Evolutionary conservation across 306 rosid genomes (phyloP).

Genomic region (Quercus engelmannii): DNA sequence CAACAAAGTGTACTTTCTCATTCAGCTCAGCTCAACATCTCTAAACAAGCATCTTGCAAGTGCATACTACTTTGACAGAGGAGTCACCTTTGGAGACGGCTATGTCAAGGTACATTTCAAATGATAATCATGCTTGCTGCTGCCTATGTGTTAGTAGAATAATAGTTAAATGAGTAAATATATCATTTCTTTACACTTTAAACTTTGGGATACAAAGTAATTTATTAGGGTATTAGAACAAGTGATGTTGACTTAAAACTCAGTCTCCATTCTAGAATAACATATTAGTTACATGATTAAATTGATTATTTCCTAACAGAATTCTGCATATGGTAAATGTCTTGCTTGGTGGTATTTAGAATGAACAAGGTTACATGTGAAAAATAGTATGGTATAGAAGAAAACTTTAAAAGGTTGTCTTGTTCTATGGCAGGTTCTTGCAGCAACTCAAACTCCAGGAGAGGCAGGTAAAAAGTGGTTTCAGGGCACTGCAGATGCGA

Average conservation of each 20-base stretch:
- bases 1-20: slow-evolving; percentile 89
- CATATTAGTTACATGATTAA: too few species aligned
- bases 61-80: slow-evolving; percentile 73
- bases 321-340: neutral
- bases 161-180: too few species aligned
- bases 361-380: neutral
- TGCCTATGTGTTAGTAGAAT: neutral
- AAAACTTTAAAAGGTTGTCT: neutral
- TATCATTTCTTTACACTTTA: too few species aligned
- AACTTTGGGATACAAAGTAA: too few species aligned
- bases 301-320: too few species aligned
- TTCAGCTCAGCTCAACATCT: slow-evolving; percentile 89
- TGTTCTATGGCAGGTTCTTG: slow-evolving; percentile 66
- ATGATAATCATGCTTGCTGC: neutral
- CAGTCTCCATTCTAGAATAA: too few species aligned
- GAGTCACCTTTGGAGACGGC: slow-evolving; percentile 81
- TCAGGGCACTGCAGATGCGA: slow-evolving; percentile 94
- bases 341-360: neutral
- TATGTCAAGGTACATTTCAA: slow-evolving; percentile 58
- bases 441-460: slow-evolving; percentile 97
- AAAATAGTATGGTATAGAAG: neutral
- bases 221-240: too few species aligned
- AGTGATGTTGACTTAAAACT: too few species aligned
- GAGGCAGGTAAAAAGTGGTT: slow-evolving; percentile 83
- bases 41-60: slow-evolving; percentile 85